Percentiles rank a stretch among this genome's conserved stretches.
phyloP scores from a whole-genome alignment of 2,329 filamentous ascomycete species.

The Penicillium psychrosexuale region DNA sequence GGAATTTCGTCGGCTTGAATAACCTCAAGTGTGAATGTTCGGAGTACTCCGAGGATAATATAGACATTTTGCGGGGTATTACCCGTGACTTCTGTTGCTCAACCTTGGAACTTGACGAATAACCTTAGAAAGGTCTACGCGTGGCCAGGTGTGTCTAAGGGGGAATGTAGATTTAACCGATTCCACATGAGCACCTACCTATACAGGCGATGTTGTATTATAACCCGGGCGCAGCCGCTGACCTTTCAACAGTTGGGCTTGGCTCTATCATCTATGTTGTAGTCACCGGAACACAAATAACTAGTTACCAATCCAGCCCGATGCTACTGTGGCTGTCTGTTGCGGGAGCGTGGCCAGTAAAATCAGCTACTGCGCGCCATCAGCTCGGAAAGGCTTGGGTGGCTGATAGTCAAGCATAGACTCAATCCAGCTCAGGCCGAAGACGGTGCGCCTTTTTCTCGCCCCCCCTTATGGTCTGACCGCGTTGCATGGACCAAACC shows the following conservation, averaged over 20 bases:
- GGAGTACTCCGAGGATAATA: not conserved
- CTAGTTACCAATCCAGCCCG: constrained; percentile 12
- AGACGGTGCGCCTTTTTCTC: not conserved
- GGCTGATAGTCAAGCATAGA: constrained; percentile 13
- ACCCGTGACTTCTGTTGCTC: not conserved
- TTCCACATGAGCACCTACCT: not conserved
- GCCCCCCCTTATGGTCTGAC: not conserved
- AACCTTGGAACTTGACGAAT: not conserved
- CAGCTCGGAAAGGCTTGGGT: constrained; percentile 2
- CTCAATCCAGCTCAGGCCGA: constrained; percentile 1
- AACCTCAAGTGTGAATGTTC: not conserved
- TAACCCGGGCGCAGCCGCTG: not conserved
- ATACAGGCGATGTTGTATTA: not conserved
- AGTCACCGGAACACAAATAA: constrained; percentile 6
- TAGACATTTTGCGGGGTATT: not conserved
- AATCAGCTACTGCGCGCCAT: constrained; percentile 12
- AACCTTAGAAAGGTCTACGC: not conserved
- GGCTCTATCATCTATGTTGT: not conserved
- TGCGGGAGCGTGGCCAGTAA: constrained; percentile 17
- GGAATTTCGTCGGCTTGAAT: not conserved
- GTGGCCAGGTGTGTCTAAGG: not conserved
- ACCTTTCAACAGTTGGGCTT: not conserved
- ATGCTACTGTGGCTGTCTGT: constrained; percentile 23
- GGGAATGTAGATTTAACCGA: not conserved
- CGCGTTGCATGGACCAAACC: not conserved